These are phyloP conservation scores for Grosmannia clavigera DNA, from an alignment of 2,329 filamentous ascomycete genomes.

Conservation along the genomic window DNA sequence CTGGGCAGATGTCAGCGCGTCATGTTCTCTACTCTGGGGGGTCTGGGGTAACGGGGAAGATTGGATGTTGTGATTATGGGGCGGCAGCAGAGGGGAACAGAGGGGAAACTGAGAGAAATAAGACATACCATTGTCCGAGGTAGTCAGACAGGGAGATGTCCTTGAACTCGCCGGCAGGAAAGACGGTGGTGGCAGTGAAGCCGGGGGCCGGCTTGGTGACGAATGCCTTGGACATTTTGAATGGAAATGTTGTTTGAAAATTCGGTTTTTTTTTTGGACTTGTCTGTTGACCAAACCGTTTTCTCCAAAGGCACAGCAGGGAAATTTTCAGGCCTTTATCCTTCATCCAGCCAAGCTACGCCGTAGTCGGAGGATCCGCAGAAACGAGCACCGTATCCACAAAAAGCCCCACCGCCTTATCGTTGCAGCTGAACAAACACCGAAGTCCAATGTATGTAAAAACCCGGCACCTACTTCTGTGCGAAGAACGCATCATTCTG, in stretches of 20 bases:
- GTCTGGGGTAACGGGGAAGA: not conserved
- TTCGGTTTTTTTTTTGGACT: not conserved
- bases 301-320: not conserved
- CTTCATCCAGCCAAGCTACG: not conserved
- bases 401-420: not conserved
- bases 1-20: slow-evolving; percentile 17
- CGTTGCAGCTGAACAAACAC: not conserved
- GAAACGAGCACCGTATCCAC: not conserved
- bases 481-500: not conserved
- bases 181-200: slow-evolving; percentile 37
- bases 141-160: slow-evolving; percentile 32
- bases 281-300: not conserved
- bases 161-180: slow-evolving; percentile 35
- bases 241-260: not conserved
- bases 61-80: not conserved
- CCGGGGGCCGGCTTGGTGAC: slow-evolving; percentile 35
- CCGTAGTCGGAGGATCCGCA: not conserved
- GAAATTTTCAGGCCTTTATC: not conserved
- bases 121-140: slow-evolving; percentile 31
- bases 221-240: slow-evolving; percentile 29
- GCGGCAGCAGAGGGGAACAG: not conserved
- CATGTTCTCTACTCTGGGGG: not conserved
- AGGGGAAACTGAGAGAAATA: not conserved
- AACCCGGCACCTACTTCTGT: not conserved
- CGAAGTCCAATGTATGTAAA: not conserved